phyloP scores from a whole-genome alignment of 2,329 filamentous ascomycete species.

The Fusarium tricinctum region DNA sequence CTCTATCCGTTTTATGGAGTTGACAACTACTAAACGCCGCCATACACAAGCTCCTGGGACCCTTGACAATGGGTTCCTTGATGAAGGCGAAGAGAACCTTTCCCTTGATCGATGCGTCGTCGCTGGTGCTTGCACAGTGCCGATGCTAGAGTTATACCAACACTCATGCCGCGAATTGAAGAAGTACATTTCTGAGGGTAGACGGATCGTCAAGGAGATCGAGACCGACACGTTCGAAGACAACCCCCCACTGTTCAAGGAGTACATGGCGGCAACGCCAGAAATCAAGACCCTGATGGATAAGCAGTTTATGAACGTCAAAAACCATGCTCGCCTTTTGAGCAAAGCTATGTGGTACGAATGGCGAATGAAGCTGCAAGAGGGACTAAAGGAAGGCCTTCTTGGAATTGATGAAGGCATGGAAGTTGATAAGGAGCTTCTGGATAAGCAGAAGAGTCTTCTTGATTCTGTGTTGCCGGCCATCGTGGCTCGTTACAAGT shows the following conservation, averaged over 20 bases:
- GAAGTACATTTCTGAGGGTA: conserved; percentile 94
- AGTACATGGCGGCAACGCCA: conserved; percentile 88
- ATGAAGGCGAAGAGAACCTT: conserved; percentile 64
- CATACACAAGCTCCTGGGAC: conserved; percentile 79
- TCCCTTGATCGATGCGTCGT: conserved; percentile 84
- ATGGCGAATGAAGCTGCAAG: conserved; percentile 91
- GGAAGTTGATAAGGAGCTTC: conserved; percentile 75
- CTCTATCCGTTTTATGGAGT: conserved; percentile 97
- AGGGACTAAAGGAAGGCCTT: conserved; percentile 85
- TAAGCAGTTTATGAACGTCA: conserved; percentile 97
- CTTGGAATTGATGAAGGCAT: conserved; percentile 82
- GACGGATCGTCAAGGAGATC: conserved; percentile 89
- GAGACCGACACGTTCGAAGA: conserved; percentile 90
- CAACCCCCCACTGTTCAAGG: conserved; percentile 90
- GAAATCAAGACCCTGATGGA: conserved; percentile 92
- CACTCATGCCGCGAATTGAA: conserved; percentile 97
- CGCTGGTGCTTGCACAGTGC: conserved; percentile 90
- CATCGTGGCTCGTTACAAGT: conserved; percentile 71
- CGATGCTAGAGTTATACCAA: conserved; percentile 94
- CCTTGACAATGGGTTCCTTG: conserved; percentile 59
- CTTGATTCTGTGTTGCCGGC: conserved; percentile 77
- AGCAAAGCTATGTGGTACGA: conserved; percentile 99
- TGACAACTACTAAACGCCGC: conserved; percentile 94
- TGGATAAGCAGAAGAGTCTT: conserved; percentile 77
- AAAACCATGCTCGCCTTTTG: conserved; percentile 87